Evolutionary conservation across 306 rosid species (phyloP).

Genomic region (Acacia confusa): DNA sequence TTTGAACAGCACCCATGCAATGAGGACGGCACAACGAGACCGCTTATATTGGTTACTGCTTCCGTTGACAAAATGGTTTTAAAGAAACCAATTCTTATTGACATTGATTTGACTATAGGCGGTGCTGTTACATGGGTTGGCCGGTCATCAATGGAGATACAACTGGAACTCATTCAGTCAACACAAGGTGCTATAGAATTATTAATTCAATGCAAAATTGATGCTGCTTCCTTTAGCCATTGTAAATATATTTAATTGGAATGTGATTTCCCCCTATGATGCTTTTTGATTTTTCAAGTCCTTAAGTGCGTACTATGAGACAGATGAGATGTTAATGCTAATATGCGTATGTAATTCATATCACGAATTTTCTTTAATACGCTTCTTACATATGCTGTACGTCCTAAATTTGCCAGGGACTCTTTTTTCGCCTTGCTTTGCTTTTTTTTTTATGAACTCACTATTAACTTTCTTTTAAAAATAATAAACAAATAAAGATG

Average conservation of each 20-base stretch:
- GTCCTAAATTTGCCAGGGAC: not conserved
- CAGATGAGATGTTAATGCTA: not conserved
- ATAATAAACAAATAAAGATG: not conserved
- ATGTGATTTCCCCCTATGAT: not conserved
- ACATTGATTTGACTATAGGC: slow-evolving; percentile 54
- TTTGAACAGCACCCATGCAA: slow-evolving; percentile 63
- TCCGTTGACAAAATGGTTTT: slow-evolving; percentile 81
- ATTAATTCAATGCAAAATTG: not conserved
- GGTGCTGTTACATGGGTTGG: slow-evolving; percentile 96
- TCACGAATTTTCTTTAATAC: not conserved
- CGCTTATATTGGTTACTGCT: slow-evolving; percentile 78
- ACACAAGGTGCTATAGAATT: slow-evolving; percentile 36
- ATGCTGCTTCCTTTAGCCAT: slow-evolving; percentile 2
- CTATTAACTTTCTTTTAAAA: not conserved
- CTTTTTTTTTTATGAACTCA: slow-evolving; percentile 22
- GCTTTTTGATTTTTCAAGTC: not conserved
- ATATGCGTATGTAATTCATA: not conserved
- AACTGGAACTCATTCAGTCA: slow-evolving; percentile 60
- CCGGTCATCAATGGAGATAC: slow-evolving; percentile 84
- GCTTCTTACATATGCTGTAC: slow-evolving; percentile 1
- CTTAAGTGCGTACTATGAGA: not conserved
- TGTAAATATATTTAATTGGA: not conserved
- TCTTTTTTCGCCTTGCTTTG: not conserved
- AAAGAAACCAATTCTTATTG: slow-evolving; percentile 57
- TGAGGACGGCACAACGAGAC: slow-evolving; percentile 63